A percentile compares a stretch with the other conserved stretches of the same genome.
Conservation (phyloP, 1,139 yeast species). For the Pichia sp. region DNA sequence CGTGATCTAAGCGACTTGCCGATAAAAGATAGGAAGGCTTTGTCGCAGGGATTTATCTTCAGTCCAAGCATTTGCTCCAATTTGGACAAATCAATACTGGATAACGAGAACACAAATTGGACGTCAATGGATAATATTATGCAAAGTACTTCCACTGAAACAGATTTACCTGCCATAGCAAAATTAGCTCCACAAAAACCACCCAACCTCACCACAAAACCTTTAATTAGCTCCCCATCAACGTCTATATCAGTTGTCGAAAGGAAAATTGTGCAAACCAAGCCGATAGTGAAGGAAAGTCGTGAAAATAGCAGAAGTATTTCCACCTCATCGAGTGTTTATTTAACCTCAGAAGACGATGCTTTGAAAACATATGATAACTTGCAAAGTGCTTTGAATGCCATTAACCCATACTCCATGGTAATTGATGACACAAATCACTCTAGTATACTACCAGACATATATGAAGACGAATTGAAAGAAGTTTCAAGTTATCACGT, state of each 20-base stretch:
- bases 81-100: constrained; percentile 6
- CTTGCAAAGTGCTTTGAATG: neutral
- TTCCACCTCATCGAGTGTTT: constrained; percentile 5
- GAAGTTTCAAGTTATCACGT: neutral
- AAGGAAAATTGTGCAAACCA: neutral
- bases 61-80: constrained; percentile 18
- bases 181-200: neutral
- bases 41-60: constrained; percentile 9
- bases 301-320: neutral
- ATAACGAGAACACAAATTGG: constrained; percentile 8
- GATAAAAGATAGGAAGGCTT: neutral
- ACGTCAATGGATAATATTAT: neutral
- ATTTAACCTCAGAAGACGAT: constrained; percentile 4
- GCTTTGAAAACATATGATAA: neutral
- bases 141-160: neutral
- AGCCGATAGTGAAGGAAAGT: neutral
- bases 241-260: constrained; percentile 1
- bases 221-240: neutral
- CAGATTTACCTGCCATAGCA: neutral
- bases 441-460: neutral
- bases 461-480: neutral
- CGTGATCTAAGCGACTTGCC: constrained; percentile 8
- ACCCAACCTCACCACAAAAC: neutral
- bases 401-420: neutral
- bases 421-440: neutral